phyloP scores from a whole-genome alignment of 148 eudicot species.

The Chenopodium berlandieri region DNA sequence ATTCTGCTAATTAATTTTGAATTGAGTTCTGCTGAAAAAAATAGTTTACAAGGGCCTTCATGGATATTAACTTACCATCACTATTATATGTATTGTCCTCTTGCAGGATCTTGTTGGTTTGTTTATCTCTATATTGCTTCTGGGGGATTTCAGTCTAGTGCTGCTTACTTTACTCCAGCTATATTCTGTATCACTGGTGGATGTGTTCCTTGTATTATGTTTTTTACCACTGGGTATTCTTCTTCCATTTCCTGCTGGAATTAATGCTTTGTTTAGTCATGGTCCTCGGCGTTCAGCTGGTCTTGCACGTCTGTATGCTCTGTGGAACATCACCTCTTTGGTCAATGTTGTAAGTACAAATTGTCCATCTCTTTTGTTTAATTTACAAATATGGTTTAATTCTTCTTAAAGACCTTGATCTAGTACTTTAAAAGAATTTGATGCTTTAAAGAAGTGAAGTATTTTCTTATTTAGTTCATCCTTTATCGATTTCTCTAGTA shows the following conservation, averaged over 20 bases:
- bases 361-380: slow-evolving; percentile 2
- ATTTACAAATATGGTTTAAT: not conserved
- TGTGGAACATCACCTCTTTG: slow-evolving; percentile 90
- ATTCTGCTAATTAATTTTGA: not conserved
- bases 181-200: slow-evolving; percentile 79
- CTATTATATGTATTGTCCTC: slow-evolving; percentile 8
- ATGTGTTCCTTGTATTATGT: slow-evolving; percentile 69
- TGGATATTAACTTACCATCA: not conserved
- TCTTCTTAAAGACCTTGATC: not conserved
- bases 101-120: slow-evolving; percentile 99
- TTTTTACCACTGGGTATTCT: slow-evolving; percentile 87
- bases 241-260: slow-evolving; percentile 97
- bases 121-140: slow-evolving; percentile 83
- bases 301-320: slow-evolving; percentile 89
- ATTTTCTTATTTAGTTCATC: not conserved
- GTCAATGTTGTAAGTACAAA: slow-evolving; percentile 81
- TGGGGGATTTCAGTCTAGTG: slow-evolving; percentile 93
- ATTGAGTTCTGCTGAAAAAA: not conserved
- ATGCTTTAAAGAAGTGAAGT: not conserved
- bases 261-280: slow-evolving; percentile 95
- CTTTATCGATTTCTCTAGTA: not conserved
- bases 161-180: slow-evolving; percentile 95
- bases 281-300: slow-evolving; percentile 98
- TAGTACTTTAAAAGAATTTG: not conserved
- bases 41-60: not conserved